Base-by-base conservation (phyloP, 78 protist species). In the Dictyostelium firmibasis region DNA sequence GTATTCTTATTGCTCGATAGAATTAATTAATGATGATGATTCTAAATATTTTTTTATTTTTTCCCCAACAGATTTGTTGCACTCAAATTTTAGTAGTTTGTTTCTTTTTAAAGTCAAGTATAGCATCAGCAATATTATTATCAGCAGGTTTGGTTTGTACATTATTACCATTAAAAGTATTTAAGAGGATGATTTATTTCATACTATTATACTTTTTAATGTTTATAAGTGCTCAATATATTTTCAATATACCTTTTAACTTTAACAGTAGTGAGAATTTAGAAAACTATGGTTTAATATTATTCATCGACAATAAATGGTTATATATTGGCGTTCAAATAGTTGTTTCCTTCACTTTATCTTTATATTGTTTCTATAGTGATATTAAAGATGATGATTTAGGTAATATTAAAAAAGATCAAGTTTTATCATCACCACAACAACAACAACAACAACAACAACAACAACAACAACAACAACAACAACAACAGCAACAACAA, bases 341-440 rank as follows among this genome's bases (percentile, higher is more conserved):
- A 8, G 53, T 88, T 2, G 82, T 88, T 18, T 36, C 86, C 2
- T 62, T 88, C 8, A 88, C 93, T 11, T 43, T 88, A 36, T 53
- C 78, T 67, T 25, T 88, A 41, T 88, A 88, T 79, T 88, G 93
- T 64, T 88, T 79, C 47, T 88, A 88, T 31, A 88, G 93, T 67
- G 53, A 76, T 60, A 88, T 64, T 7, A 64, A 84, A 41, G 43
- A 27, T 36, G 29, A 84, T 11, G 64, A 64, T 78, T 78, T 57
- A 20, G 67, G 67, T 57, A 57, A n/a, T 78, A 78, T 43, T n/a
- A 78, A 43, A 43, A 43, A 78, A 78, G 62, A 78, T 74, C 29
- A 67, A 23, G 7, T 70, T 27, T n/a, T 20, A 27, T 31, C 41
- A 31, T 16, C 16, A 27, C 70, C 27, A 44, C 53, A 53, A 33